Evolutionary conservation across 345 rosid species (phyloP).

Genomic region (Citrus maxima): DNA sequence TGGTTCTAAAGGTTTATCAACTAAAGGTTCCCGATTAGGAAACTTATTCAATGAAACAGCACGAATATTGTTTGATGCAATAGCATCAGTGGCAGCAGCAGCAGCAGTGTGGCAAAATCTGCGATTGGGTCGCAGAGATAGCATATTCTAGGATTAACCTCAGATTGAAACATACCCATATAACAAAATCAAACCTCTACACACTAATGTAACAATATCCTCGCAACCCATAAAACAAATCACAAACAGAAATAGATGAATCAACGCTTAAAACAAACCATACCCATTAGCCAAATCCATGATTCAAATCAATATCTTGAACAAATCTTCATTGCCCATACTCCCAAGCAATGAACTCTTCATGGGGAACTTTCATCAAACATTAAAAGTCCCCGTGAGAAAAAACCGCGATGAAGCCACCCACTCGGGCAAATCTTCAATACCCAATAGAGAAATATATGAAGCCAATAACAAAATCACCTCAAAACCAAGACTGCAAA

Average conservation of each 20-base stretch:
- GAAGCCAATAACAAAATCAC: constrained; percentile 2
- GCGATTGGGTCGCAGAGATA: constrained; percentile 52
- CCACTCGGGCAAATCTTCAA: background rate
- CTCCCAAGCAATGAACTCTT: background rate
- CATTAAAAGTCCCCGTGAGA: background rate
- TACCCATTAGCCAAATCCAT: background rate
- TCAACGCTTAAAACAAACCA: background rate
- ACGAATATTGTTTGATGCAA: constrained; percentile 23
- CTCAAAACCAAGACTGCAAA: background rate
- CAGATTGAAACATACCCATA: constrained; percentile 44
- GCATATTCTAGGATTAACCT: constrained; percentile 51
- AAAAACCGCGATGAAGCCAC: background rate
- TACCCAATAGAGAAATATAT: background rate
- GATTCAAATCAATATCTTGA: background rate
- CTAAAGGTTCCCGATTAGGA: constrained; percentile 27
- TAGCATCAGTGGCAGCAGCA: constrained; percentile 20
- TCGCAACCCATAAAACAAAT: constrained; percentile 10
- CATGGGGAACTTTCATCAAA: constrained; percentile 4
- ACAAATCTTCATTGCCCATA: background rate
- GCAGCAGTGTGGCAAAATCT: constrained; percentile 44
- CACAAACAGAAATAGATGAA: background rate
- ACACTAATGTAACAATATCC: background rate
- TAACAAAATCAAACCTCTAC: constrained; percentile 11
- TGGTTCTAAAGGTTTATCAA: constrained; percentile 44
- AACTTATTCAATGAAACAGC: constrained; percentile 15